These are phyloP conservation scores for Chlorella sp. DNA, from an alignment of 139 green algal species.

Conservation along the genomic window DNA sequence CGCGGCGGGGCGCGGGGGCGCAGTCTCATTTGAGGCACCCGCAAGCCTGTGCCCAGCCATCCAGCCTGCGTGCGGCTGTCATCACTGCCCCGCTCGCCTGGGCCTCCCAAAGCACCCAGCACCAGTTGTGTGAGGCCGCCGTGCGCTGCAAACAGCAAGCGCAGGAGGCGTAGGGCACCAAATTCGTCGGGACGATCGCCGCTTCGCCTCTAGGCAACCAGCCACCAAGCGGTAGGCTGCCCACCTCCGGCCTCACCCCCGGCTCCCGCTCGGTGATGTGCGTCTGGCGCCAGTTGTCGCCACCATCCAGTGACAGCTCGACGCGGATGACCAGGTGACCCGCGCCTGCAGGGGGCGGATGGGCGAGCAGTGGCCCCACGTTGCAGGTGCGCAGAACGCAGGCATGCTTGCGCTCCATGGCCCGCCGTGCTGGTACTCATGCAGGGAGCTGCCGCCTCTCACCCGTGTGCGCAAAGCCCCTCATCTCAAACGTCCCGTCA, in stretches of 20 bases:
- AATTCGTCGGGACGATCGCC: no score
- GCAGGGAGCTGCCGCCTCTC: background rate
- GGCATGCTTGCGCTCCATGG: no score
- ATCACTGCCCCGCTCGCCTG: no score
- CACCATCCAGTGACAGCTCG: slow-evolving; percentile 2
- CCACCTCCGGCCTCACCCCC: background rate
- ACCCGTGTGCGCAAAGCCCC: slow-evolving; percentile 8
- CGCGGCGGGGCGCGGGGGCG: no score
- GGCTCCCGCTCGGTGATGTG: background rate
- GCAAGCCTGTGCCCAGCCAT: no score
- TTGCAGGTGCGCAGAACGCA: no score
- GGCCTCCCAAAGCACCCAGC: slow-evolving; percentile 4
- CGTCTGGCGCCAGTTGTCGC: background rate
- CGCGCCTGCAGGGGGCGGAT: background rate
- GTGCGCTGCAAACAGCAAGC: background rate
- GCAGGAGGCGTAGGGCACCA: no score
- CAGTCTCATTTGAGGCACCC: no score
- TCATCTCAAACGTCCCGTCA: background rate
- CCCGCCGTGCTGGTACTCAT: no score
- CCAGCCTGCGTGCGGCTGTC: no score
- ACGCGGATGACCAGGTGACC: background rate
- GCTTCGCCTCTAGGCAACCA: no score
- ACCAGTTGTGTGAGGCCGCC: background rate
- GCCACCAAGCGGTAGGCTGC: background rate
- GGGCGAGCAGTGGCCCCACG: no score